Base-by-base conservation (phyloP, 2,329 filamentous ascomycete genomes). In the Cercospora zeae-maydis region DNA sequence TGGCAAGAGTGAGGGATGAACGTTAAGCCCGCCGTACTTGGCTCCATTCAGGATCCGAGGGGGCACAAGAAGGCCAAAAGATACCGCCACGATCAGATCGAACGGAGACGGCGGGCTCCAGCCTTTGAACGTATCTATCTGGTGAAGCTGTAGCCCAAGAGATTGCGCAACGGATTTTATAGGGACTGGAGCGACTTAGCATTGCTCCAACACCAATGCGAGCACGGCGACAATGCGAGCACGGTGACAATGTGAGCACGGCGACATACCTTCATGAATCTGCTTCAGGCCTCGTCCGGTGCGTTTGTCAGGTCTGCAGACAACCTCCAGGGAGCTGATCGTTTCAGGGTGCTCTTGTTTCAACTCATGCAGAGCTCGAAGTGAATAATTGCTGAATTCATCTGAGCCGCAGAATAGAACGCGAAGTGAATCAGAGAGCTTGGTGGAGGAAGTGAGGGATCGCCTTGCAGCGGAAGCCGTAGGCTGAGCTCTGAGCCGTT, bases 331-430 rank as follows among this genome's bases (percentile, higher is more conserved):
- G 4, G 90, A 92, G 62, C 83, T 81, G 59, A 96, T 87, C 10
- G 86, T 78, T 16, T 77, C 77, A 6, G 76, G 72, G 3, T 70
- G 63, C 27, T 61, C 45, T 58, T 75, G 64, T 58, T 87, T 82
- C 13, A 75, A 66, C 4, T 78, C 72, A 69, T 88, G 76, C 34
- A 99, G 79, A 5, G 90, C 89, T 63, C 79, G 79, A 55, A 99
- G 80, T 1, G 92, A 91, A 58, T 84, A 84, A 71, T 89, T 89
- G 79, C 93, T 97, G 77, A 98, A 96, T 2, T 87, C 83, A 76
- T 99, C 95, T 2, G 93, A 95, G 66, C 95, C 95, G 78, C 93
- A 98, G 78, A 97, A 99, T 3, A 99, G 83, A 59, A 99, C 92
- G 34, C 88, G 84, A 33, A 99, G 81, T 2, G 91, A 90, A 14